Evolutionary conservation across 2,329 filamentous ascomycete species (phyloP), one percentile per base, ranked within the genome.

Genomic region (Neofusicoccum kwambonambiense): DNA sequence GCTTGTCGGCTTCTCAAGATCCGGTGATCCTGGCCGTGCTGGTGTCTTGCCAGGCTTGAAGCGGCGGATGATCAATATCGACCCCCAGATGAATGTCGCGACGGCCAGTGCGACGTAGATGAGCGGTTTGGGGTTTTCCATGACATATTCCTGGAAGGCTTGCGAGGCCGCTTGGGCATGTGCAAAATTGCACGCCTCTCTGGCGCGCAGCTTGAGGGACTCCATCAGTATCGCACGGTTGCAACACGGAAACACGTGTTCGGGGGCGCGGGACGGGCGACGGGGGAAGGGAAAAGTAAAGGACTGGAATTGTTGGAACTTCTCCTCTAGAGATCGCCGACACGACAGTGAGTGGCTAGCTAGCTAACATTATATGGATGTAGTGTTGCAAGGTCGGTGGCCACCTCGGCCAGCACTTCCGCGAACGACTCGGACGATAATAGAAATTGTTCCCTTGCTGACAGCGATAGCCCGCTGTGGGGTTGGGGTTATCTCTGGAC

Each of bases 1-100:
- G 50, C 70, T 77, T 77, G 65, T 66, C 68, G 66, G 76, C 66
- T 83, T 84, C 69, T 86, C 81, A 7, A 79, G 74, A 69, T 82
- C 79, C 2, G 82, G 79, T 5, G 63, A 65, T 12, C 1, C 79
- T 74, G n/a, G 63, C 67, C 64, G 65, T 4, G 67, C 2, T 11
- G 62, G 51, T 41, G 22, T 17, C 15, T 65, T 64, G 27, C 70
- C 49, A 65, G 66, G 58, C 39, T 70, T 74, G 54, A 76, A 70
- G 64, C 71, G 74, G n/a, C 69, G 70, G 1, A 73, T 68, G 3
- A 73, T 37, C 13, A 70, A 66, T 7, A 71, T 52, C 12, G 69
- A 47, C 52, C 74, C 58, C 71, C 74, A 82, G 41, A 74, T 67
- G 4, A 73, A 68, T 22, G 76, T 67, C 11, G 74, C 62, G 27